Base-by-base conservation (phyloP, 768 basidiomycete species). In the Suillus subaureus region DNA sequence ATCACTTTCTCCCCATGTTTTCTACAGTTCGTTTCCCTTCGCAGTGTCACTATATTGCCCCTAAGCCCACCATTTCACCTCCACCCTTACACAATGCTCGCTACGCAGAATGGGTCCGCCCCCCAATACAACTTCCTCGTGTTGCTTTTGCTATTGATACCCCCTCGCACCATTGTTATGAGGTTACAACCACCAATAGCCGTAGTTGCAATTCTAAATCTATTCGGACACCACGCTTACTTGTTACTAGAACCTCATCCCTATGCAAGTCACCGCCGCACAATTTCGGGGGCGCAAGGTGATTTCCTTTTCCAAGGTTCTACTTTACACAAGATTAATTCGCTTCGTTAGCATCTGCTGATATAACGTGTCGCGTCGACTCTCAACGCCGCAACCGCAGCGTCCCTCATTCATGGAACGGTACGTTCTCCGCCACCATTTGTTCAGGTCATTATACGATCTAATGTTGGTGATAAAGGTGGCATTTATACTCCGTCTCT, bases 91-190 rank as follows among this genome's bases (percentile, higher is more conserved):
- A 62, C 31, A 42, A 47, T 49, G 45, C 60, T 26, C 58, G 60
- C 12, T 61, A 64, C 13, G 8, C 8, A n/a, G 64, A 60, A 15
- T 61, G 60, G 35, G 47, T 39, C 18, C 13, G 12, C 16, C 13
- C 61, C 33, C 37, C 21, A 49, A 37, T 16, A 42, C 61, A 40
- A n/a, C 35, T 61, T 28, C 64, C 55, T 9, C 47, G 52, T 33
- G 16, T 16, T 28, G 35, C 21, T 21, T 18, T 8, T 42, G 37
- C 23, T 26, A 28, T 64, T 39, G 33, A 55, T n/a, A 26, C 23
- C n/a, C 43, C 47, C 6, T 62, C 60, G 7, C 64, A 12, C n/a
- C 23, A 23, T 35, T 18, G 47, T 4, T 15, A 58, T 23, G 35
- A 45, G 26, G 47, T 18, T 28, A 3, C 12, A 15, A 37, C 45